Conservation (phyloP, 2,329 filamentous ascomycete species). For the Alternaria sp. region DNA sequence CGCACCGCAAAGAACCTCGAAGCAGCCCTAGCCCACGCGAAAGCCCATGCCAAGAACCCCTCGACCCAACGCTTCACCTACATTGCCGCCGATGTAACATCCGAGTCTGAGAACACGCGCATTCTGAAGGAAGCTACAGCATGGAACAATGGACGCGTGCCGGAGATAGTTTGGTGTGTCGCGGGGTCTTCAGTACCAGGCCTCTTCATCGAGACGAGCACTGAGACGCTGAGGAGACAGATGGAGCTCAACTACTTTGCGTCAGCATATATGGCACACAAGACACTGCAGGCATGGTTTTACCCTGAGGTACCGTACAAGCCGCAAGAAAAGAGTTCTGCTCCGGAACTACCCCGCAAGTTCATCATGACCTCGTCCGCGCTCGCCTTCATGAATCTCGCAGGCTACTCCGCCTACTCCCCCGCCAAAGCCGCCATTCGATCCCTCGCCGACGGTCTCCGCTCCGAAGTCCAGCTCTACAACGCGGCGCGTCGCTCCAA, state of each 20-base stretch:
- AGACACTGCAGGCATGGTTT: constrained; percentile 78
- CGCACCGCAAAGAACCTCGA: constrained; percentile 78
- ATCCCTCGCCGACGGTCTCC: constrained; percentile 80
- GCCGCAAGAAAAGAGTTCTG: constrained; percentile 31
- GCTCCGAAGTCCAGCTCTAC: constrained; percentile 85
- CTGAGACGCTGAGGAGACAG: constrained; percentile 71
- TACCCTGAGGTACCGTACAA: constrained; percentile 48
- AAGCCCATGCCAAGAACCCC: constrained; percentile 71
- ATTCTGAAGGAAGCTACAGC: constrained; percentile 73
- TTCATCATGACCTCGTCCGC: constrained; percentile 87
- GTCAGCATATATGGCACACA: constrained; percentile 83
- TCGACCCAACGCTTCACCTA: constrained; percentile 78
- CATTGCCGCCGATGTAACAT: constrained; percentile 82
- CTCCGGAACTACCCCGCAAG: constrained; percentile 64
- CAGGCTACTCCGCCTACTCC: constrained; percentile 83
- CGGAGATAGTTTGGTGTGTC: constrained; percentile 90
- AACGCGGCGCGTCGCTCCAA: constrained; percentile 64
- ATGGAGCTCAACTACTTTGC: constrained; percentile 96
- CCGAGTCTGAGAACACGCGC: constrained; percentile 70
- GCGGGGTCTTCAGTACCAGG: constrained; percentile 77
- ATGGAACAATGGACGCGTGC: constrained; percentile 77
- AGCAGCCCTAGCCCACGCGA: constrained; percentile 68
- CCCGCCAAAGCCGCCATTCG: constrained; percentile 87
- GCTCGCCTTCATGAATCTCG: constrained; percentile 75
- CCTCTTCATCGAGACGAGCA: constrained; percentile 77